Conservation (phyloP, 2,329 filamentous ascomycete species). For the Trichoderma brevicompactum region DNA sequence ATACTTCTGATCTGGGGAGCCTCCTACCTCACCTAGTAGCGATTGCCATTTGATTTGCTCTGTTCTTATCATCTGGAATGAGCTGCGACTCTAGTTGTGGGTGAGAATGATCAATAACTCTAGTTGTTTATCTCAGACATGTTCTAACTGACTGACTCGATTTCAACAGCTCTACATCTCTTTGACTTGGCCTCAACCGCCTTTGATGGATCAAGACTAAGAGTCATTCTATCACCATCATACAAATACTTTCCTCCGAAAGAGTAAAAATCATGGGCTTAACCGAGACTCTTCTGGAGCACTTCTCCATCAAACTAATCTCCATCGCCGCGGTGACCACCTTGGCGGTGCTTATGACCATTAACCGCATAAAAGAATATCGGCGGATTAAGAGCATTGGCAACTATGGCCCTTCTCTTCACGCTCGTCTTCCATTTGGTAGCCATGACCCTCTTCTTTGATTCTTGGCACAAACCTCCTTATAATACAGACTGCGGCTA, state of each 20-base stretch:
- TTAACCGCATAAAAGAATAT: conserved; percentile 47
- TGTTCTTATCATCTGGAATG: no score
- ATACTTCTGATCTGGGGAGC: no score
- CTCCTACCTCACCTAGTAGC: no score
- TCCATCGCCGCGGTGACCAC: conserved; percentile 45
- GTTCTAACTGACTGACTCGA: neutral
- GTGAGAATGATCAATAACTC: no score
- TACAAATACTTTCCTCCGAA: neutral
- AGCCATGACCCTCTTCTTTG: conserved; percentile 11
- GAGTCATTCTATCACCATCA: neutral
- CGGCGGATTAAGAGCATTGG: conserved; percentile 53
- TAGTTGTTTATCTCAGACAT: no score
- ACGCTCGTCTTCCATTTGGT: conserved; percentile 53
- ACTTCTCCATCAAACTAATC: conserved; percentile 49
- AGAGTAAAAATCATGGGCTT: conserved; percentile 49
- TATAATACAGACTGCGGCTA: neutral
- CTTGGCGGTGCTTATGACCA: conserved; percentile 46
- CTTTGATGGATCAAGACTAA: neutral
- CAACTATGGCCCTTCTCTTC: conserved; percentile 46
- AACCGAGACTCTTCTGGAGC: conserved; percentile 52
- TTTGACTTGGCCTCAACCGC: neutral
- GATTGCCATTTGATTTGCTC: no score
- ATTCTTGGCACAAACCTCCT: no score
- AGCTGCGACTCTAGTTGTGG: no score
- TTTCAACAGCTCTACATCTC: neutral